phyloP scores from a whole-genome alignment of 176 grass and related monocot genomes.

The Pharus latifolius region DNA sequence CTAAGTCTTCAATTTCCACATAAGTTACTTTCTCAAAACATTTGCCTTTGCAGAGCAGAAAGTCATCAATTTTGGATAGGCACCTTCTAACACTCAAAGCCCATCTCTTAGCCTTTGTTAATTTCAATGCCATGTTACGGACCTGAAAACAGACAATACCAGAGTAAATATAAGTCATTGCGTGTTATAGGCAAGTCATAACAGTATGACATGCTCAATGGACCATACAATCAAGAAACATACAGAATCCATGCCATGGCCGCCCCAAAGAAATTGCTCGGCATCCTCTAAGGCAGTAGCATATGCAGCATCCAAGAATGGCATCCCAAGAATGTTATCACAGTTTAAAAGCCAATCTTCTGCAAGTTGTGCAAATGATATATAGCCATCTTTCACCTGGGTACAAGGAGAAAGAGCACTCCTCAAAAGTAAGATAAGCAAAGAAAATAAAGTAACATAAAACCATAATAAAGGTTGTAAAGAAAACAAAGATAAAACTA shows the following conservation, averaged over 20 bases:
- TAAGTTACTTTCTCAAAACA: conserved; percentile 53
- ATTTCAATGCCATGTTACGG: conserved; percentile 48
- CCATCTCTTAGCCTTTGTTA: conserved; percentile 62
- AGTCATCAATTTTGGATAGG: conserved; percentile 49
- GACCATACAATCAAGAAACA: too few relatives aligned
- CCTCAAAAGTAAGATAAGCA: background rate
- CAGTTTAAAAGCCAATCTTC: conserved; percentile 70
- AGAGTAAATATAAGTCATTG: conserved; percentile 16
- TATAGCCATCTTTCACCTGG: conserved; percentile 47
- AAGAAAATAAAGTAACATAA: conserved; percentile 1
- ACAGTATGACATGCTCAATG: conserved; percentile 20
- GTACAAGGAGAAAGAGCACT: conserved; percentile 8
- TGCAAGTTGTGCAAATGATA: conserved; percentile 66
- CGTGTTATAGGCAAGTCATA: background rate
- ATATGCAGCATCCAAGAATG: conserved; percentile 50
- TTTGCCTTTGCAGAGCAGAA: conserved; percentile 9
- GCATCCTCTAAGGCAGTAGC: conserved; percentile 51
- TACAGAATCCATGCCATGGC: conserved; percentile 83
- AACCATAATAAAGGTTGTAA: background rate
- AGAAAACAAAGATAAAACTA: background rate
- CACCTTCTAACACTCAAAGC: conserved; percentile 36
- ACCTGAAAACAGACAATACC: conserved; percentile 37
- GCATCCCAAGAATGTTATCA: conserved; percentile 57
- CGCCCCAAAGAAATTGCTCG: conserved; percentile 90
- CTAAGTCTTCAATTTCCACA: conserved; percentile 53